Base-by-base conservation (phyloP, 208 protist genomes). In the Trypanosoma lewisi region DNA sequence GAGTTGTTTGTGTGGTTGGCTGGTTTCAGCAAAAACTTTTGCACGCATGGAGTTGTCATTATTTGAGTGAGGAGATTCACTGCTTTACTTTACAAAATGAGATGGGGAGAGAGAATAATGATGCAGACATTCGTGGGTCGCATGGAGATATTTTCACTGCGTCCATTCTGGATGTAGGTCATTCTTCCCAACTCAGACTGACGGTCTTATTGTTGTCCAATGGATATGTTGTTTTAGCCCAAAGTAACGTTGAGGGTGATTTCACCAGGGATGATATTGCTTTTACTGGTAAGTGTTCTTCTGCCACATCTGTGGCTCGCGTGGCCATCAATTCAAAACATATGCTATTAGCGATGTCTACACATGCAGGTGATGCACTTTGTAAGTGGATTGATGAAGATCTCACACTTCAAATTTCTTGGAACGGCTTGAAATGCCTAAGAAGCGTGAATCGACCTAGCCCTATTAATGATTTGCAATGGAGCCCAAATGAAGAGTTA, bases 1-100 rank as follows among this genome's bases (percentile, higher is more conserved):
- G 85, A 39, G 69, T 80, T 33, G 77, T 88, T 27, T 84, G 80
- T 50, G 73, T 87, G 11, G 51, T 91, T 28, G 82, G 82, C 45
- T 91, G 85, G 85, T 66, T 63, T 36, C 36, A 52, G 21, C 67
- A 84, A 31, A 57, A 61, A 25, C 42, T 91, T 28, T 58, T 91
- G 42, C 78, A 87, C 36, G 69, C 67, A 12, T 86, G 73, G 75
- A 85, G 62, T n/a, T 75, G 50, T 50, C 34, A 55, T 44, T 62
- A 27, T 37, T 47, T 73, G 21, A 51, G 58, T 28, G 27, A 49
- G 25, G 61, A n/a, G 11, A 25, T 25, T 16, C 52, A 55, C 49
- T 37, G n/a, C 7, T 53, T 67, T 50, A 9, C 27, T 27, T 9
- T 30, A 8, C 4, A 12, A 36, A 30, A 57, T 62, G 54, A 44